phyloP scores from a whole-genome alignment of 176 grass and related monocot species.

The Triticum dicoccoides region DNA sequence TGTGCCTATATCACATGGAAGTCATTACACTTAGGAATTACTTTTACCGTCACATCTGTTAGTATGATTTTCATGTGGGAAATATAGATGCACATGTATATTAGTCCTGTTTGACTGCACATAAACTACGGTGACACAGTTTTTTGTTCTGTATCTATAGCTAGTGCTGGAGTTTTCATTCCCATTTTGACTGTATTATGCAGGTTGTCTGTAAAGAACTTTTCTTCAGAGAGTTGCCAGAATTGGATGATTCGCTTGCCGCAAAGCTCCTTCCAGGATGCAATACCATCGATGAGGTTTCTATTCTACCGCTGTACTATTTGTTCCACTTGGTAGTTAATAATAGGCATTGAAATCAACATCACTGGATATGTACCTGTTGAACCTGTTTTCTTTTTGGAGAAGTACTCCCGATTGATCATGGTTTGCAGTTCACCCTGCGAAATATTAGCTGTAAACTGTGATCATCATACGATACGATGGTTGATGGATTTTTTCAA shows the following conservation, averaged over 20 bases:
- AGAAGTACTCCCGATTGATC: not conserved
- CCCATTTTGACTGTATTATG: constrained; percentile 36
- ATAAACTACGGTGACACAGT: not conserved
- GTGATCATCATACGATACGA: not conserved
- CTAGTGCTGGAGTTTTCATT: not conserved
- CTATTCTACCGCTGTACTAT: not conserved
- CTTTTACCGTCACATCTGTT: not conserved
- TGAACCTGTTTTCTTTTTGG: not conserved
- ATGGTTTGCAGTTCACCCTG: not conserved
- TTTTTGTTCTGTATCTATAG: not conserved
- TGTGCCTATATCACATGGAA: constrained; percentile 1
- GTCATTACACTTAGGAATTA: not conserved
- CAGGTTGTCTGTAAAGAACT: constrained; percentile 99
- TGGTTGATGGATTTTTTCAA: not conserved
- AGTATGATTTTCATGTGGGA: constrained; percentile 8
- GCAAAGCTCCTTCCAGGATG: constrained; percentile 88
- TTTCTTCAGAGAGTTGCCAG: constrained; percentile 83
- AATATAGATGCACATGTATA: not conserved
- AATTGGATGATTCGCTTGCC: constrained; percentile 74
- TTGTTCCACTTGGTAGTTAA: not conserved
- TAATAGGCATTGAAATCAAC: constrained; percentile 1
- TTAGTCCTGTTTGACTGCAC: not conserved
- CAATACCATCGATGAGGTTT: constrained; percentile 79
- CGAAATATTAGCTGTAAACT: constrained; percentile 11
- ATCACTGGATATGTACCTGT: not conserved